These are phyloP conservation scores for Keithomyces neogunnii DNA, from an alignment of 2,329 filamentous ascomycete genomes.

Conservation along the genomic window DNA sequence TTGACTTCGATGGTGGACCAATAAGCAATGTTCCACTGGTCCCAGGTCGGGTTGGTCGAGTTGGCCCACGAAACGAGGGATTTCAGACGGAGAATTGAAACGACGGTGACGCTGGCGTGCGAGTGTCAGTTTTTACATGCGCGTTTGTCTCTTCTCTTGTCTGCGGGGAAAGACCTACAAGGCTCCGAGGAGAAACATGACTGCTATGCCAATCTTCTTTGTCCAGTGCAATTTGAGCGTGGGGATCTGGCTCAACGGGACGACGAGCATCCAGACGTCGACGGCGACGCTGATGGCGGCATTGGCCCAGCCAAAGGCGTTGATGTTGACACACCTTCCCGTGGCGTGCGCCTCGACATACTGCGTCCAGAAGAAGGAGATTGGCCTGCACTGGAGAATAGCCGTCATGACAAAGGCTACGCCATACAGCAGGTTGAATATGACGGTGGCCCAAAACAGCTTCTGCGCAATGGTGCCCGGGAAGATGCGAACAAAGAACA, in stretches of 20 bases:
- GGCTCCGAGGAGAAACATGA: conserved; percentile 4
- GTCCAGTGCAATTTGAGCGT: conserved; percentile 3
- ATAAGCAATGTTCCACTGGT: conserved; percentile 4
- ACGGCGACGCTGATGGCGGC: conserved; percentile 3
- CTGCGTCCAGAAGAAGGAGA: conserved; percentile 1
- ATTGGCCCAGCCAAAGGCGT: conserved; percentile 3
- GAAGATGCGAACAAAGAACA: conserved; percentile 2
- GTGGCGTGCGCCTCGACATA: background rate
- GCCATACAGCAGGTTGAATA: background rate
- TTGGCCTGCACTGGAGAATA: conserved; percentile 1
- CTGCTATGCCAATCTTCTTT: conserved; percentile 1
- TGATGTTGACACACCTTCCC: conserved; percentile 2
- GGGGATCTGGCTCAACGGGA: conserved; percentile 2
- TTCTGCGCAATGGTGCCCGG: background rate
- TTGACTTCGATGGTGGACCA: conserved; percentile 7
- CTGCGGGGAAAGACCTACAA: background rate
- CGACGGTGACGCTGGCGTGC: conserved; percentile 1
- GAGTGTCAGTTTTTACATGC: background rate
- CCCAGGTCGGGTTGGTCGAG: conserved; percentile 2
- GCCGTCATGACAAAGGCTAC: background rate
- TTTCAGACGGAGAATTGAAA: conserved; percentile 1
- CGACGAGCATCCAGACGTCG: conserved; percentile 3
- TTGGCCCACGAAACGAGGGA: conserved; percentile 3
- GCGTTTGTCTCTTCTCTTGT: background rate
- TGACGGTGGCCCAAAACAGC: conserved; percentile 1